Percentiles rank a stretch among this genome's conserved stretches.
phyloP scores from a whole-genome alignment of 345 rosid genomes.

The Brassica napus region DNA sequence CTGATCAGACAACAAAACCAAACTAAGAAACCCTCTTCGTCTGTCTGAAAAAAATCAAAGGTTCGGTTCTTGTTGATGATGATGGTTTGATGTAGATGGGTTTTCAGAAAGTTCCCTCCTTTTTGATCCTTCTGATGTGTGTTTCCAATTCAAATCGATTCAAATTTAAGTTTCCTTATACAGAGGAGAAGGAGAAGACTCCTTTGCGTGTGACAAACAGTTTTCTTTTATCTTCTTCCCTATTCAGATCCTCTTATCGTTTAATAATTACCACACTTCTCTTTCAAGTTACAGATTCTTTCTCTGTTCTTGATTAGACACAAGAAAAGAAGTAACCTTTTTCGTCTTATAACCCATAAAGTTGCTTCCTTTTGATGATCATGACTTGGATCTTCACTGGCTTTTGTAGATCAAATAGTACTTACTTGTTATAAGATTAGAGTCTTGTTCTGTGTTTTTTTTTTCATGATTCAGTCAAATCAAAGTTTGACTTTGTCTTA shows the following conservation, averaged over 20 bases:
- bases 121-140: slow-evolving; percentile 21
- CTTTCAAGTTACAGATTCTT: slow-evolving; percentile 9
- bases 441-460: slow-evolving; percentile 24
- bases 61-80: slow-evolving; percentile 31
- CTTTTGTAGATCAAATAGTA: neutral
- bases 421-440: neutral
- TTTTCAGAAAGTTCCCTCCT: slow-evolving; percentile 43
- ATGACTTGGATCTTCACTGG: slow-evolving; percentile 13
- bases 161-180: slow-evolving; percentile 31
- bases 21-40: slow-evolving; percentile 28
- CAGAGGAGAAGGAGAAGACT: slow-evolving; percentile 32
- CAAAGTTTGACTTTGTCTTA: slow-evolving; percentile 36
- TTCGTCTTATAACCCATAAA: neutral
- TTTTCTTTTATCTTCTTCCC: slow-evolving; percentile 15
- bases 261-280: neutral
- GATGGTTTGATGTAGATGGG: slow-evolving; percentile 51
- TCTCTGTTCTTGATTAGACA: slow-evolving; percentile 1
- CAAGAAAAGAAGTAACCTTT: neutral
- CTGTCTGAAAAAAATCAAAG: slow-evolving; percentile 39
- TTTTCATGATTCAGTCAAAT: slow-evolving; percentile 30
- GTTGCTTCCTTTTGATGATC: slow-evolving; percentile 1
- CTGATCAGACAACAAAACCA: slow-evolving; percentile 39
- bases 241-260: slow-evolving; percentile 15
- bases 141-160: slow-evolving; percentile 7
- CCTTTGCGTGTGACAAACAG: slow-evolving; percentile 38